Evolutionary conservation across 1,139 yeast genomes (phyloP).

Genomic region (Magnusiomyces ingens): DNA sequence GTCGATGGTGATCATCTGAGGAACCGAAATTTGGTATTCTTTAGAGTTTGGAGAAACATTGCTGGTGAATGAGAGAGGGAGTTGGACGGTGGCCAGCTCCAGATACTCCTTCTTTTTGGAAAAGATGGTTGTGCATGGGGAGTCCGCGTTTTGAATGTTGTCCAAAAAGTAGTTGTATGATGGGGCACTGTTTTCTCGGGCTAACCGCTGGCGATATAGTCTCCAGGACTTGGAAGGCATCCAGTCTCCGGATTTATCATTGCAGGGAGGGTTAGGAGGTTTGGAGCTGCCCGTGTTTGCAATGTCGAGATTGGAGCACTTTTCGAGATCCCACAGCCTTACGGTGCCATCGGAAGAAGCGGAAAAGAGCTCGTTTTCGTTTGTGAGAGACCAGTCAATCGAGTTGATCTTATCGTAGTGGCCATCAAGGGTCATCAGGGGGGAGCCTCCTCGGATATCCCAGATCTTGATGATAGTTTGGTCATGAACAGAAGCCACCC

Average conservation of each 20-base stretch:
- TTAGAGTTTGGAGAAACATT: not conserved
- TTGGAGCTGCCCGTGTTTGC: not conserved
- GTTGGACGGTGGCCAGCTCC: constrained; percentile 20
- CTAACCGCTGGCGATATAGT: constrained; percentile 28
- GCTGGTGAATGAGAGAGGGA: not conserved
- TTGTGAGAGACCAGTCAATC: constrained; percentile 49
- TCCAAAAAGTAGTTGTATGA: constrained; percentile 27
- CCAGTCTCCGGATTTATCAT: constrained; percentile 21
- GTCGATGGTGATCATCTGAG: constrained; percentile 24
- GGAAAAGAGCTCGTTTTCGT: constrained; percentile 47
- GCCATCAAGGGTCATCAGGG: constrained; percentile 49
- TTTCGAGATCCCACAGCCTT: constrained; percentile 61
- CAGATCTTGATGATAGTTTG: constrained; percentile 59
- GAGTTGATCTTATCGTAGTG: constrained; percentile 51
- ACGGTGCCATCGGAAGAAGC: constrained; percentile 69
- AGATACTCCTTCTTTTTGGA: constrained; percentile 29
- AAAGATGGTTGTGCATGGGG: constrained; percentile 26
- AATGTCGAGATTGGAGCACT: constrained; percentile 15
- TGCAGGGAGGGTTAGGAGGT: not conserved
- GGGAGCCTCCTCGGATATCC: constrained; percentile 58
- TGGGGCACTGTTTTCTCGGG: constrained; percentile 26
- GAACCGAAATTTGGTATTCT: not conserved
- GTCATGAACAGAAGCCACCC: constrained; percentile 60
- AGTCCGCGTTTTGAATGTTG: constrained; percentile 17
- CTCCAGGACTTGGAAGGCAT: constrained; percentile 29